Percentiles rank a stretch among this genome's conserved stretches.
Evolutionary conservation across 805 yeast genomes (phyloP).

Genomic region (Blastobotrys robertii): DNA sequence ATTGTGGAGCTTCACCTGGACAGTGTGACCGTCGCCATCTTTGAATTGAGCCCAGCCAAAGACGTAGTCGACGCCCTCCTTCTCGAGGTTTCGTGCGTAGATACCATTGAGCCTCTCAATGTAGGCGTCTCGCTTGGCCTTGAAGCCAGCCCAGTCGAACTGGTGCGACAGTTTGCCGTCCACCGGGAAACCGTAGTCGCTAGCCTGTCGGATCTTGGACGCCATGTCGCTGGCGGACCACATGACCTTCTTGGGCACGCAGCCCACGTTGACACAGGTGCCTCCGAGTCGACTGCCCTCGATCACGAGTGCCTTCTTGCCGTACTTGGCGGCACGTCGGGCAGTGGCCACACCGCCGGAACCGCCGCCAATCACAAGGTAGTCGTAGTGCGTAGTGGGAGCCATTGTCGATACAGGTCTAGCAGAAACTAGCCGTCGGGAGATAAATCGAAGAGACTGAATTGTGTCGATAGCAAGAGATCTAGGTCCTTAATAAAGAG

Average conservation of each 20-base stretch:
- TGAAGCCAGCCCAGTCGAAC: slow-evolving; percentile 77
- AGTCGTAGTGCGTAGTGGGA: slow-evolving; percentile 62
- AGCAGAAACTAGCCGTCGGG: slow-evolving; percentile 6
- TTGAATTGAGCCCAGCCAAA: slow-evolving; percentile 78
- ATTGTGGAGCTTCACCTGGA: slow-evolving; percentile 67
- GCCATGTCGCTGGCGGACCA: slow-evolving; percentile 96
- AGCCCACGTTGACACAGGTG: slow-evolving; percentile 97
- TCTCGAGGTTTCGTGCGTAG: slow-evolving; percentile 75
- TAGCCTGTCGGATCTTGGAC: slow-evolving; percentile 58
- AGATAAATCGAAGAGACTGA: no score
- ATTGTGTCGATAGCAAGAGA: no score
- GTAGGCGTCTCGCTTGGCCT: slow-evolving; percentile 87
- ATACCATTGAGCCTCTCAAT: slow-evolving; percentile 82
- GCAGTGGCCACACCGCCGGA: slow-evolving; percentile 99
- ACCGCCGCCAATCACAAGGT: slow-evolving; percentile 96
- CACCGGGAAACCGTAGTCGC: slow-evolving; percentile 71
- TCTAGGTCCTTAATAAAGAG: no score
- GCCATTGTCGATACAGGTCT: slow-evolving; percentile 37
- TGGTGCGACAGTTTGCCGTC: slow-evolving; percentile 43
- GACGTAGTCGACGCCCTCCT: slow-evolving; percentile 80
- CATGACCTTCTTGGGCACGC: slow-evolving; percentile 98
- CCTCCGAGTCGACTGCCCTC: slow-evolving; percentile 87
- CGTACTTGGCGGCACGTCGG: slow-evolving; percentile 85
- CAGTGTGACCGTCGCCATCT: slow-evolving; percentile 30
- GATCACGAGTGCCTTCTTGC: slow-evolving; percentile 75